Evolutionary conservation across 108 stramenopile species (phyloP), one percentile per base, ranked within the genome.

Genomic region (Cyclostephanos tholiformis): DNA sequence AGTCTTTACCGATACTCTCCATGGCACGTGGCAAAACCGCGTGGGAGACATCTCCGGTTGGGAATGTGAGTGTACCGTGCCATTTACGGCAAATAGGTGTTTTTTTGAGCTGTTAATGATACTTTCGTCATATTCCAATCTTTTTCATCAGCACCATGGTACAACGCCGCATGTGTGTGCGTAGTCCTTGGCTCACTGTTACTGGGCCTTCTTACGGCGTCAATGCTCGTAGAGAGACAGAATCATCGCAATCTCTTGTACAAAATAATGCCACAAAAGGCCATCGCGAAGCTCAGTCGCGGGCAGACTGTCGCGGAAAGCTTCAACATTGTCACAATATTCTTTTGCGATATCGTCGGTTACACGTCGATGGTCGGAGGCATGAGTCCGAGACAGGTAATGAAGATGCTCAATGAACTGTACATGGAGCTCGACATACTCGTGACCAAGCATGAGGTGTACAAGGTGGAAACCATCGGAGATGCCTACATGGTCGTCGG

Each of bases 271-370:
- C 77, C 77, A 12, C 25, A 26, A 12, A 78, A 60, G 49, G 77
- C 77, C 14, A 78, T 78, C 7, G 39, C 39, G 20, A 78, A 78
- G 51, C 66, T 78, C 12, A 64, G 73, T 14, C 77, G 72, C 44
- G 84, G 80, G 0, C 71, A 80, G 27, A 82, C 80, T 19, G 84
- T 85, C 43, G 35, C 78, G 25, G 85, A 86, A 57, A 67, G 69
- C 25, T 80, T 72, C 19, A 83, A 87, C n/a, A 14, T 67, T 55
- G 91, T 94, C 8, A 89, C 89, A 1, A 74, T 95, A 35, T 87
- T 95, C 63, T 90, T 93, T 67, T 82, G 77, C 19, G 94, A 95
- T 65, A 89, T 95, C 71, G 88, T 89, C 11, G 85, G 87, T 2
- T 95, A 90, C 69, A 92, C 94, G 0, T 67, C 69, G 0, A 84